Percentiles rank a stretch among this genome's conserved stretches.
Conservation (phyloP, 768 basidiomycete genomes). For the Tylopilus intermedius region DNA sequence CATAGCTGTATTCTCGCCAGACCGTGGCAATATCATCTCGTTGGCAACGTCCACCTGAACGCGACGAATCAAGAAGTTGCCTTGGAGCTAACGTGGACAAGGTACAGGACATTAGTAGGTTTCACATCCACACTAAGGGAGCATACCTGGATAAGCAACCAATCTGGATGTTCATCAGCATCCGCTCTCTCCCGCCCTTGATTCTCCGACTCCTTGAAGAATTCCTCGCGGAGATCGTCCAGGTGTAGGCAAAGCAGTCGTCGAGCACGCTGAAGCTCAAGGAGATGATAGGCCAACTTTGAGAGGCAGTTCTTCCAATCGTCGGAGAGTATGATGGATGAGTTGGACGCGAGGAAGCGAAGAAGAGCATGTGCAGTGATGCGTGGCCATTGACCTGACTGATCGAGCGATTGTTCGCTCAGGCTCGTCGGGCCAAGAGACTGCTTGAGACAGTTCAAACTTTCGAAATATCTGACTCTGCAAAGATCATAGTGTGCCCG, state of each 20-base stretch:
- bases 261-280: slow-evolving; percentile 36
- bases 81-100: slow-evolving; percentile 36
- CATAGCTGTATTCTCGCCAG: slow-evolving; percentile 34
- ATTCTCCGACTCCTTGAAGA: slow-evolving; percentile 26
- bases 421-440: slow-evolving; percentile 12
- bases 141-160: slow-evolving; percentile 42
- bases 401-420: slow-evolving; percentile 15
- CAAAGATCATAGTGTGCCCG: slow-evolving; percentile 7
- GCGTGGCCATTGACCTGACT: slow-evolving; percentile 36
- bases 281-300: slow-evolving; percentile 22
- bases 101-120: neutral
- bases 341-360: slow-evolving; percentile 25
- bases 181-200: slow-evolving; percentile 20
- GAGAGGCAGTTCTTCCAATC: slow-evolving; percentile 32
- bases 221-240: slow-evolving; percentile 26
- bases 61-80: slow-evolving; percentile 39
- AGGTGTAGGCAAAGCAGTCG: slow-evolving; percentile 29
- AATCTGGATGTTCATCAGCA: slow-evolving; percentile 30
- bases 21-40: slow-evolving; percentile 44
- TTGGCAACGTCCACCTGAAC: slow-evolving; percentile 39
- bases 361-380: slow-evolving; percentile 31
- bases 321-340: slow-evolving; percentile 8
- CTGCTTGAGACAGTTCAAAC: neutral
- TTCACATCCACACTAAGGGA: neutral
- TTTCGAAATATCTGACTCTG: slow-evolving; percentile 1